These are phyloP conservation scores for Evernia prunastri DNA, from an alignment of 495 filamentous ascomycete species.

Conservation along the genomic window DNA sequence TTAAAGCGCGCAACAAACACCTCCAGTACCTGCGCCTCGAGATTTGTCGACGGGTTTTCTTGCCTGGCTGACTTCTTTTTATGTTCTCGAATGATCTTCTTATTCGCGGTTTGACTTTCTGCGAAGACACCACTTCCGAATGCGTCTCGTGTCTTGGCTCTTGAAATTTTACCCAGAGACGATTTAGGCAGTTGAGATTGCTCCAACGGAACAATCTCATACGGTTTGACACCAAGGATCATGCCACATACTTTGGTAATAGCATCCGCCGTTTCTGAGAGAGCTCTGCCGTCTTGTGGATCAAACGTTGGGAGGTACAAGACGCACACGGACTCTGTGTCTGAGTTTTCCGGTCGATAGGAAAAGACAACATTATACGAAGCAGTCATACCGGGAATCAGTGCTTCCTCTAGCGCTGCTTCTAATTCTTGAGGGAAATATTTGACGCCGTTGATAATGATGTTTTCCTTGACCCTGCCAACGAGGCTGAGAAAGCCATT, in stretches of 20 bases:
- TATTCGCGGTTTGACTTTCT: no score
- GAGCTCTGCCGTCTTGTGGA: no score
- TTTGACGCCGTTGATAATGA: conserved; percentile 50
- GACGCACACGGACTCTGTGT: conserved; percentile 36
- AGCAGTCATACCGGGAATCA: conserved; percentile 29
- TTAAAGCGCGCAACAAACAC: no score
- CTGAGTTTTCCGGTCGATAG: conserved; percentile 23
- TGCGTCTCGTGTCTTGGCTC: not conserved
- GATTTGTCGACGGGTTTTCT: no score
- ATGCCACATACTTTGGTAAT: not conserved
- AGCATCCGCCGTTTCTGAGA: not conserved
- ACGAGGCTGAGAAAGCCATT: conserved; percentile 49
- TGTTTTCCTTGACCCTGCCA: conserved; percentile 49
- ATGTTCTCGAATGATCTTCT: not conserved
- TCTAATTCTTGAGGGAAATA: conserved; percentile 40
- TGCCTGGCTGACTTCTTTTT: no score
- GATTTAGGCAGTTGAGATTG: not conserved
- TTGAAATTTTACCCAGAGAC: not conserved
- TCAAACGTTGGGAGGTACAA: conserved; percentile 31
- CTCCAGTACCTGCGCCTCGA: no score
- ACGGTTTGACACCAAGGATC: not conserved
- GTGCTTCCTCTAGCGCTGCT: conserved; percentile 35
- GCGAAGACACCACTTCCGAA: no score
- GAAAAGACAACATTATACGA: conserved; percentile 31
- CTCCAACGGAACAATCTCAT: not conserved